Percentiles rank a stretch among this genome's conserved stretches.
Conservation (phyloP, 106 monocot genomes). For the Narthecium ossifragum region DNA sequence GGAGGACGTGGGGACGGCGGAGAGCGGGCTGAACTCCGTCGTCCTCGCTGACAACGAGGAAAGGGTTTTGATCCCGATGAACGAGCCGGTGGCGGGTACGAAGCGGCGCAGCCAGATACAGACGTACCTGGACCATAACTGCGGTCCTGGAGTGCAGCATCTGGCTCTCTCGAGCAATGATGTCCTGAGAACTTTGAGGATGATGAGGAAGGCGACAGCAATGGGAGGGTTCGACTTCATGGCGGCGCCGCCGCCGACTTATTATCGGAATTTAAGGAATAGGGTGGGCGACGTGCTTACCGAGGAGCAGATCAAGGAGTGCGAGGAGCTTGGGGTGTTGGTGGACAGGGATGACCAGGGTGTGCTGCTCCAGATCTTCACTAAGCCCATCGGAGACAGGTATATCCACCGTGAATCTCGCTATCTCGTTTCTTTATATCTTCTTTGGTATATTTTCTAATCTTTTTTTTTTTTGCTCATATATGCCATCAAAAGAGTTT, state of each 20-base stretch:
- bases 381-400: constrained; percentile 96
- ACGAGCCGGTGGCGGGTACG: constrained; percentile 81
- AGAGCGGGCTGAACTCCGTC: constrained; percentile 86
- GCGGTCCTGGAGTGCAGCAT: constrained; percentile 83
- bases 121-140: constrained; percentile 81
- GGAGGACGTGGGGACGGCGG: constrained; percentile 81
- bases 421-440: too few relatives aligned
- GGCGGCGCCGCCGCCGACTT: constrained; percentile 71
- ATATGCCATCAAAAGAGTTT: too few relatives aligned
- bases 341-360: constrained; percentile 95
- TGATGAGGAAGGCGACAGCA: constrained; percentile 36
- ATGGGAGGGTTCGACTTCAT: constrained; percentile 84
- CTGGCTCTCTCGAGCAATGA: constrained; percentile 61
- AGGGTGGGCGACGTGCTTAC: constrained; percentile 65
- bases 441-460: background rate
- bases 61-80: constrained; percentile 65
- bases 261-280: constrained; percentile 56
- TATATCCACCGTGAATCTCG: constrained; percentile 10
- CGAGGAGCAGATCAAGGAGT: constrained; percentile 76
- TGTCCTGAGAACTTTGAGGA: constrained; percentile 48
- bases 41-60: constrained; percentile 90
- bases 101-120: constrained; percentile 83
- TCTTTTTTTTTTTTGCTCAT: background rate
- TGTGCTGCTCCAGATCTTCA: constrained; percentile 82
- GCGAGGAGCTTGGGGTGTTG: constrained; percentile 76